Base-by-base conservation (phyloP, 2,329 filamentous ascomycete genomes). In the Orbilia javanica region DNA sequence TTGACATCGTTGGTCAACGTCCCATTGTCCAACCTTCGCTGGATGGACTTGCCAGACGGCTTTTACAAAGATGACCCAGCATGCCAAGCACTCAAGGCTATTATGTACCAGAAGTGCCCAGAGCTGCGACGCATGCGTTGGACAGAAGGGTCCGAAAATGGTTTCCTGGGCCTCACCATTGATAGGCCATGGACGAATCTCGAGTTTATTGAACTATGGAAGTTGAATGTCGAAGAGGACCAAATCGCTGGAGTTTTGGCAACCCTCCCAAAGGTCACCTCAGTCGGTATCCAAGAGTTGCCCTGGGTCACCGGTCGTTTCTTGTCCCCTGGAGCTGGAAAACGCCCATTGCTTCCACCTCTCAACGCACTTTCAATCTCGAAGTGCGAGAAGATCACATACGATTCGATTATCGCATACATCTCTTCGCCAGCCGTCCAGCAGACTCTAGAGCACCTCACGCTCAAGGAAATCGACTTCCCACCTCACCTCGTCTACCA, bases 121-220 rank as follows among this genome's bases (percentile, higher is more conserved):
- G 90, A 95, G 82, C 87, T 98, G 69, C 89, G 93, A 80, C 96
- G 96, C 85, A 97, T 97, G 93, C 91, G 89, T 67, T 98, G 96
- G 84, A 88, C 89, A 67, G 86, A 87, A 55, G 95, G 95, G 11
- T 88, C 93, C 0, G 95, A 97, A 85, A 88, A 88, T 71, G 92
- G 91, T 82, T 88, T 98, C 70, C 89, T 93, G 81, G 86, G 88
- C 67, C 86, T 97, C 46, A 88, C 89, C 6, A 87, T 88, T 74
- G 90, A 88, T 78, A 88, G 86, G 71, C 83, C 90, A 64, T 96
- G 93, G 92, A 86, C 87, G 55, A 87, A 88, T 52, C 87, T 96
- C 11, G 91, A 94, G 83, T 89, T 93, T 8, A 83, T 96, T 62
- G 92, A 95, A 83, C 85, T 96, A 39, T 87, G 88, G 73, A 87